A percentile compares a stretch with the other conserved stretches of the same genome.
phyloP scores from a whole-genome alignment of 1,139 yeast species.

The Candida sanyaensis region DNA sequence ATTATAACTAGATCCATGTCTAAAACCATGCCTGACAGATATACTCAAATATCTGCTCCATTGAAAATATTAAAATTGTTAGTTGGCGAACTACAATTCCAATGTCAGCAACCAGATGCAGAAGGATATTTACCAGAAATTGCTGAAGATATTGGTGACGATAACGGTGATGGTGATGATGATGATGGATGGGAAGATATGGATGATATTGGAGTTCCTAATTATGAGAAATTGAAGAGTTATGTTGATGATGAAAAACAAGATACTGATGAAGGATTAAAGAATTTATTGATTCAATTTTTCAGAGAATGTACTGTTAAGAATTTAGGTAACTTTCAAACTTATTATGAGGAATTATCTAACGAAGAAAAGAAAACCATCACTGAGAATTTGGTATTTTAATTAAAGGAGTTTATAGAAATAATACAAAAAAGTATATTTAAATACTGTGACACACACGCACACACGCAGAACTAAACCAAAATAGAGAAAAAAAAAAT shows the following conservation, averaged over 20 bases:
- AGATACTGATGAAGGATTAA: constrained; percentile 42
- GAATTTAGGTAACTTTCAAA: constrained; percentile 55
- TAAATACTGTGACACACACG: neutral
- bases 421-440: neutral
- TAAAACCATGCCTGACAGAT: constrained; percentile 61
- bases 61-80: constrained; percentile 73
- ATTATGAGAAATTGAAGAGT: constrained; percentile 57
- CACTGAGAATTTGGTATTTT: constrained; percentile 45
- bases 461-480: neutral
- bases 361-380: constrained; percentile 61
- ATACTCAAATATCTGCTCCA: constrained; percentile 66
- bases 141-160: constrained; percentile 35
- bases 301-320: constrained; percentile 63
- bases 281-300: constrained; percentile 54
- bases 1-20: constrained; percentile 88
- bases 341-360: constrained; percentile 50
- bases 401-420: neutral
- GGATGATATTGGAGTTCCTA: constrained; percentile 63
- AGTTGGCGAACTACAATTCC: constrained; percentile 67
- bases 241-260: constrained; percentile 52
- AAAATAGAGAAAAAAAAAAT: neutral
- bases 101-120: constrained; percentile 48
- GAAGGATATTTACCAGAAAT: constrained; percentile 35
- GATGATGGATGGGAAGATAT: constrained; percentile 85
- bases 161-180: too few relatives aligned